phyloP scores from a whole-genome alignment of 129 eudicot species.

The Calendula officinalis region DNA sequence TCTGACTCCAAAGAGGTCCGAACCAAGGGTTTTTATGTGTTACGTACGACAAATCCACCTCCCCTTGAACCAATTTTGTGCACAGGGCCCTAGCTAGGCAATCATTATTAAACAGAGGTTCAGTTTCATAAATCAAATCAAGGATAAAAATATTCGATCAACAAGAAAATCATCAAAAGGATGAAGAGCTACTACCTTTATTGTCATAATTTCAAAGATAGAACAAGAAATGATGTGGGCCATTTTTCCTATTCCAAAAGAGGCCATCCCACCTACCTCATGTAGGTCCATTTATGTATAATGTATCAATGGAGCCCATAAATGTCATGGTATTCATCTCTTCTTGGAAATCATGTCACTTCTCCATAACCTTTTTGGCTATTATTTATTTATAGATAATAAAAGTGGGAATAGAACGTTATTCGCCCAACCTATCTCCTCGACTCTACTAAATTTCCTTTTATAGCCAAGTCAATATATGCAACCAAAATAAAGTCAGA shows the following conservation, averaged over 20 bases:
- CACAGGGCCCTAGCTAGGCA: too few relatives aligned
- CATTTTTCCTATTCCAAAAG: not conserved
- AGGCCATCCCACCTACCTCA: constrained; percentile 1
- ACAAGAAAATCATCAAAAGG: not conserved
- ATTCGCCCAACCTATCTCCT: not conserved
- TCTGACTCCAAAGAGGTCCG: too few relatives aligned
- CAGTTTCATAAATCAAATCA: too few relatives aligned
- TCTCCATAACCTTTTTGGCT: constrained; percentile 1
- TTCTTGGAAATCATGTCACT: not conserved
- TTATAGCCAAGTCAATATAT: constrained; percentile 7
- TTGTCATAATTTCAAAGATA: not conserved
- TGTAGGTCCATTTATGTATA: constrained; percentile 4
- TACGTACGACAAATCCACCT: too few relatives aligned
- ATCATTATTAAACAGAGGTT: too few relatives aligned
- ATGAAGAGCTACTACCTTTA: not conserved
- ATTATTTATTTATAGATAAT: not conserved
- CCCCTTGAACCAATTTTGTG: too few relatives aligned
- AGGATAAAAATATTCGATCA: not conserved
- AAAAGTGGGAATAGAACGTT: not conserved
- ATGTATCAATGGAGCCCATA: not conserved
- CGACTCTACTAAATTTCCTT: constrained; percentile 7
- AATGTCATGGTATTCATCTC: not conserved
- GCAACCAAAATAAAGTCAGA: not conserved
- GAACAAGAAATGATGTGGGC: constrained; percentile 10
- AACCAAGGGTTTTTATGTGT: too few relatives aligned